These are phyloP conservation scores for Sisymbrium irio DNA, from an alignment of 345 rosid species.

Conservation along the genomic window DNA sequence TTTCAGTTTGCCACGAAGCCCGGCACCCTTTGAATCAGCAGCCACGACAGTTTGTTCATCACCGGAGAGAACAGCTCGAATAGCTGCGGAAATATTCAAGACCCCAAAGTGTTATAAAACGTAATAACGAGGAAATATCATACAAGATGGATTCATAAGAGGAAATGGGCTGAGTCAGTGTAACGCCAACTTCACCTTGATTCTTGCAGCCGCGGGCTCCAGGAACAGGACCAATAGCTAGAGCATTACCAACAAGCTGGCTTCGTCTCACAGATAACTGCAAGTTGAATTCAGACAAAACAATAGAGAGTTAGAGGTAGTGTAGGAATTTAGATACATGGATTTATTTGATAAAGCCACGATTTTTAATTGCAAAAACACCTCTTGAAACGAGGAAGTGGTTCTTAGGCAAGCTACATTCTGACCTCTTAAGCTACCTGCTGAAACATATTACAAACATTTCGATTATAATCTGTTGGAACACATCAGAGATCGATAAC, in stretches of 20 bases:
- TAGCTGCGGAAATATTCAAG: constrained; percentile 37
- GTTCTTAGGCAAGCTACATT: constrained; percentile 22
- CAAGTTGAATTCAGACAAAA: background rate
- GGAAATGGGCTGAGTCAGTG: background rate
- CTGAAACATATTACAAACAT: background rate
- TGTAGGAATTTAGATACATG: background rate
- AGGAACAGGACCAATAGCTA: constrained; percentile 7
- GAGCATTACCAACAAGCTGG: constrained; percentile 30
- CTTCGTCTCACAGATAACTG: constrained; percentile 24
- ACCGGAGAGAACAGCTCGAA: constrained; percentile 55
- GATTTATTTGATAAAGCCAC: background rate
- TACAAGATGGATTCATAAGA: background rate
- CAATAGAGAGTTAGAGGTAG: background rate
- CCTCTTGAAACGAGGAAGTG: constrained; percentile 24
- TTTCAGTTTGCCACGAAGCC: constrained; percentile 74
- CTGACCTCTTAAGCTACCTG: constrained; percentile 29
- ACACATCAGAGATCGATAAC: background rate
- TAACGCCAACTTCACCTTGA: constrained; percentile 24
- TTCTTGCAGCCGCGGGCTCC: constrained; percentile 17
- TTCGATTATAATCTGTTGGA: background rate
- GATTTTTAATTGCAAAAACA: background rate
- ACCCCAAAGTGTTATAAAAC: background rate
- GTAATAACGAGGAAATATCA: background rate
- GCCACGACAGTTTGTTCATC: constrained; percentile 33
- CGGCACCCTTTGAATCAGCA: constrained; percentile 41